Evolutionary conservation across 495 filamentous ascomycete species (phyloP), one percentile per base, ranked within the genome.

Genomic region (Trypethelium eluteriae): DNA sequence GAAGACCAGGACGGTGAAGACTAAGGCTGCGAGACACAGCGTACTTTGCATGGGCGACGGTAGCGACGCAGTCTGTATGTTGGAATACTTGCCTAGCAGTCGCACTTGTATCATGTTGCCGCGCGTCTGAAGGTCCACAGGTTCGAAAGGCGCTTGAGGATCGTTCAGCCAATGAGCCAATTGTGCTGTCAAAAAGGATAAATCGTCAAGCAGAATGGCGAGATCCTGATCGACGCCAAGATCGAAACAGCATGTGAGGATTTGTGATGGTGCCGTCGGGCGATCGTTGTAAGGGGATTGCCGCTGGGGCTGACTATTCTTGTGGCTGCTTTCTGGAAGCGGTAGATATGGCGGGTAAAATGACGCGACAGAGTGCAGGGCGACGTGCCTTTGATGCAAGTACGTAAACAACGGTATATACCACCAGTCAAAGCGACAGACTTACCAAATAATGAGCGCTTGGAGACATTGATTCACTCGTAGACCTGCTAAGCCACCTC

Each of bases 401-500:
- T 59, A 34, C n/a, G 36, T 36, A 10, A 34, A 4, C 12, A 53
- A 35, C 7, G 53, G 7, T 18, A 3, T 32, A 59, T 9, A 36
- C 14, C 32, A 36, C 3, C 5, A 65, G 16, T 67, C 16, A 41
- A 50, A 34, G 38, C 39, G n/a, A 47, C 62, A 34, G 62, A 74
- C 73, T 35, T 67, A 75, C 73, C 73, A 75, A 39, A 75, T 67
- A 63, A 75, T 73, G 66, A 75, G 73, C 32, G 73, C 69, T 66
- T 73, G 71, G 7, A 75, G 68, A 39, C 72, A 72, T 39, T 68
- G 69, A 64, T 75, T 73, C 36, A 70, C 69, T 25, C 65, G 63
- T 14, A 73, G 68, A 38, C 53, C 68, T 49, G n/a, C 46, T n/a
- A 75, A 56, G 2, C 73, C 73, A 38, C 73, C 73, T 50, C 73